Conservation (phyloP, 345 rosid species). For the Draba incana region DNA sequence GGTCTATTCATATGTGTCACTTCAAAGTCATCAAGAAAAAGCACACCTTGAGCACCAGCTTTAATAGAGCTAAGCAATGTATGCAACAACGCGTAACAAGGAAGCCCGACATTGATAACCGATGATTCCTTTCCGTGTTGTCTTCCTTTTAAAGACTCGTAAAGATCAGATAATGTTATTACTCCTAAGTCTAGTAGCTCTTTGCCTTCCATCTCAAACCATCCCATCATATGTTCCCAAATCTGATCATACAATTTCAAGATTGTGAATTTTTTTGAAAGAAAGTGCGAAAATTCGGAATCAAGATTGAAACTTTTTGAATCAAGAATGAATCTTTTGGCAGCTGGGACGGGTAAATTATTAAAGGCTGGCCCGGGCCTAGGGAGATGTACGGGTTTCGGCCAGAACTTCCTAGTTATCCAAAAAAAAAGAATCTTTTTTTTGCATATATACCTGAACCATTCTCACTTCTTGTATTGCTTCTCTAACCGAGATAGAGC, state of each 20-base stretch:
- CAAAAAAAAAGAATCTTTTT: too few species aligned
- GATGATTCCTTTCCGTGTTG: constrained; percentile 51
- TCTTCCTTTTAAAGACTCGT: constrained; percentile 61
- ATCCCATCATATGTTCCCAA: constrained; percentile 58
- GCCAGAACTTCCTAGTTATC: too few species aligned
- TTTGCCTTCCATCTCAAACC: constrained; percentile 66
- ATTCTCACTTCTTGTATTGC: constrained; percentile 79
- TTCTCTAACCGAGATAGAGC: constrained; percentile 72
- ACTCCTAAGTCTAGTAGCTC: constrained; percentile 62
- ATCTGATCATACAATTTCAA: too few species aligned
- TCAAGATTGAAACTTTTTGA: background rate
- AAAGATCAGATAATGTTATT: constrained; percentile 51
- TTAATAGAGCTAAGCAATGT: constrained; percentile 60
- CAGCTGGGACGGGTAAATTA: too few species aligned
- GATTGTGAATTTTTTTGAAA: too few species aligned
- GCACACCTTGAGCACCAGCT: constrained; percentile 63
- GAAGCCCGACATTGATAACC: constrained; percentile 59
- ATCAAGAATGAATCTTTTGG: too few species aligned
- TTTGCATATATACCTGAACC: constrained; percentile 78
- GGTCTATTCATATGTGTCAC: constrained; percentile 70
- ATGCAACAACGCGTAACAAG: constrained; percentile 61
- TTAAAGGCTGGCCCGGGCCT: too few species aligned
- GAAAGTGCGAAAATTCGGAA: background rate
- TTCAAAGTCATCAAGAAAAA: constrained; percentile 62
- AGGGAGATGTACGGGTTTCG: too few species aligned